Evolutionary conservation across 345 rosid species (phyloP), one percentile per base, ranked within the genome.

Genomic region (Boechera stricta): DNA sequence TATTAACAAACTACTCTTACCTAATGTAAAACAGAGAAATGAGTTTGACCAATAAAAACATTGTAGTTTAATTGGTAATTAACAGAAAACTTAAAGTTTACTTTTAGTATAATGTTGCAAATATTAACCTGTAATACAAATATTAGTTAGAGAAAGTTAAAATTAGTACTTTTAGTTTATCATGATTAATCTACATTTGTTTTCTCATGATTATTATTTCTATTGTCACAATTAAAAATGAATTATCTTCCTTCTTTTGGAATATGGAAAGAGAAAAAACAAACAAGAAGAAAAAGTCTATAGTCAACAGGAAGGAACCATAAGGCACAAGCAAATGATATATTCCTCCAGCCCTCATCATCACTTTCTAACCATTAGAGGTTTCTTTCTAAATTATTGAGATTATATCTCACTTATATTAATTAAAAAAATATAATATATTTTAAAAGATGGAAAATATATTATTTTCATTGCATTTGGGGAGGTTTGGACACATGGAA

Each of bases 271-370:
- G 35, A 5, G 1, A 61, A 42, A 69, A 52, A 41, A 3, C 8
- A 38, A 76, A 55, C 58, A 71, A 31, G 64, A 72, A 67, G 73
- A 72, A 78, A 51, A 78, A 72, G 81, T 72, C 77, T 72, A 60
- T 42, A 72, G 81, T 78, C 73, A 78, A 78, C 69, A 42, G 18
- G 77, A 78, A 78, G 81, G 74, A 72, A 78, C 69, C 81, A 78
- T 16, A 42, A 72, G 73, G 77, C 42, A 72, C 69, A 78, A 78
- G 77, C 81, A 44, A 78, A 78, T 67, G 58, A 78, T 78, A 72
- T 78, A 72, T 78, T 72, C 81, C 49, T 72, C 77, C 81, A 72
- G 35, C 72, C 62, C 28, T 10, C 80, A 45, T 39, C 55, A 7
- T 71, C 77, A 78, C 77, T 72, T 78, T 78, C 73, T 72, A 59